Evolutionary conservation across 441 rosid genomes (phyloP), one percentile per base, ranked within the genome.

Genomic region (Populus hybrid): DNA sequence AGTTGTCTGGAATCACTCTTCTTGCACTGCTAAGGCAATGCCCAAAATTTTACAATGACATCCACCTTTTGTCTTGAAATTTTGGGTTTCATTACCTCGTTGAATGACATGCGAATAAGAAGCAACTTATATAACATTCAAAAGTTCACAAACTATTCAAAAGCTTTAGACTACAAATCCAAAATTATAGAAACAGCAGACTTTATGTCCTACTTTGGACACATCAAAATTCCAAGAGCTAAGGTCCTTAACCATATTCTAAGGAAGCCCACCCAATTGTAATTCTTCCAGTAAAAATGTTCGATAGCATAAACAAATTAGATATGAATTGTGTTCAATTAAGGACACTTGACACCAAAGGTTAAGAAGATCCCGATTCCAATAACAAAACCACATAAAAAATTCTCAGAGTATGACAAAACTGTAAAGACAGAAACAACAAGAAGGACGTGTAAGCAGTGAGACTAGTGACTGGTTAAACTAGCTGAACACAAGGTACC

Each of bases 401-500:
- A 18, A 54, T 5, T 16, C 18, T 18, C 61, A 16, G 21, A 54
- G 0, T 5, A 8, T 46, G 72, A 42, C 40, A 54, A 65, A 8
- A 34, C 28, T n/a, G 69, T 66, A 57, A 38, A 67, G 46, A 69
- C 34, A 16, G 24, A 6, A 20, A 6, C 9, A 21, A 20, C 20
- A 71, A 80, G 7, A 67, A 54, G 72, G 34, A 21, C 18, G 7
- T 14, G 69, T 4, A 59, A 40, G 20, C 36, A 26, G 54, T 28
- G 61, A 70, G 63, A 50, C 36, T 30, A 64, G 69, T 30, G 67
- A 64, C 64, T 10, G 50, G 42, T 70, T 28, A 35, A 46, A 8
- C 20, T n/a, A 23, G 11, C 67, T 14, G 18, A 36, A 54, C 61
- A 54, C 21, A 18, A 54, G 32, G 76, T 85, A 95, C 99, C 97